A percentile compares a stretch with the other conserved stretches of the same genome.
Evolutionary conservation across 2,329 filamentous ascomycete genomes (phyloP).

Genomic region (Pseudogymnoascus sp.): DNA sequence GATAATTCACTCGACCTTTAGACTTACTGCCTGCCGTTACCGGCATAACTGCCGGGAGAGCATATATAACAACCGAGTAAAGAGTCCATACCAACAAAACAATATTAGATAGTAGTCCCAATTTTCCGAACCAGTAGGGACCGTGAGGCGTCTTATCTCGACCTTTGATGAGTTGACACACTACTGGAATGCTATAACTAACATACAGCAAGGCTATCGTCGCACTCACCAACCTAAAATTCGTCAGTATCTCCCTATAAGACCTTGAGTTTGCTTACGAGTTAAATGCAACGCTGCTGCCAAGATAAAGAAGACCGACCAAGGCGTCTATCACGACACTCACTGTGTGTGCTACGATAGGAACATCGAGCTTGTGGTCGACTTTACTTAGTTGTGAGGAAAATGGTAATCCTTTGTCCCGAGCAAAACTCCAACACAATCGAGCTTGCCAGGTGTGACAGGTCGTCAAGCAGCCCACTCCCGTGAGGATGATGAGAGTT

Average conservation of each 20-base stretch:
- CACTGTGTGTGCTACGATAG: slow-evolving; percentile 45
- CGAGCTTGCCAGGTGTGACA: neutral
- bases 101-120: slow-evolving; percentile 52
- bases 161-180: slow-evolving; percentile 30
- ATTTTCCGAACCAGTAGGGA: slow-evolving; percentile 47
- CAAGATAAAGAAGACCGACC: slow-evolving; percentile 38
- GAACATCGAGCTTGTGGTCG: slow-evolving; percentile 51
- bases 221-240: slow-evolving; percentile 29
- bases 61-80: slow-evolving; percentile 50
- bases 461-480: neutral
- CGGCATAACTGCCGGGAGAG: slow-evolving; percentile 28
- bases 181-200: slow-evolving; percentile 37
- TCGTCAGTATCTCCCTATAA: too few relatives aligned
- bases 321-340: slow-evolving; percentile 34
- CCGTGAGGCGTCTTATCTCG: slow-evolving; percentile 49
- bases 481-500: neutral
- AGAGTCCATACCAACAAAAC: slow-evolving; percentile 48
- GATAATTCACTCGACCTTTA: too few relatives aligned
- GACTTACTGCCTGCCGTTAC: slow-evolving; percentile 15
- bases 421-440: slow-evolving; percentile 29
- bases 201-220: slow-evolving; percentile 40
- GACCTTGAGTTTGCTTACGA: slow-evolving; percentile 22
- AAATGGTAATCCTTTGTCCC: slow-evolving; percentile 43
- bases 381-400: slow-evolving; percentile 51
- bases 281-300: slow-evolving; percentile 36